Percentiles rank a stretch among this genome's conserved stretches.
Conservation (phyloP, 176 grass and related monocot genomes). For the Urochloa ruziziensis region DNA sequence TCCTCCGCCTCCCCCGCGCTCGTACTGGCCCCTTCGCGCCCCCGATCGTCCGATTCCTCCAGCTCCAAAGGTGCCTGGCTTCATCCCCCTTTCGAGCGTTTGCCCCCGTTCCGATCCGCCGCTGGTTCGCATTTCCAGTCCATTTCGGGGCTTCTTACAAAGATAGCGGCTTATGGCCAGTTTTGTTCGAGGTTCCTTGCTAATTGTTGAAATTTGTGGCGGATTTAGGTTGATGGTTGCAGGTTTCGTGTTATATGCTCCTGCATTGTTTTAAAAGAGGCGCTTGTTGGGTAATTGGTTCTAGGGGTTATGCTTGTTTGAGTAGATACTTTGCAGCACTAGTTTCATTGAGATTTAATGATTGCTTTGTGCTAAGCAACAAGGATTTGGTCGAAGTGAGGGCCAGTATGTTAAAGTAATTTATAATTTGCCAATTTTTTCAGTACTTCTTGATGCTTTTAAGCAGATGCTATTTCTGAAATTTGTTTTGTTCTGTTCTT, state of each 20-base stretch:
- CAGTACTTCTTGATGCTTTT: not conserved
- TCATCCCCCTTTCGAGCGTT: not conserved
- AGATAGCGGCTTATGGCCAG: not conserved
- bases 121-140: not conserved
- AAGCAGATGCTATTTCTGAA: not conserved
- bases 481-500: not conserved
- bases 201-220: not conserved
- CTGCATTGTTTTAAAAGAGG: not conserved
- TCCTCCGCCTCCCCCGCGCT: slow-evolving; percentile 34
- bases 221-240: slow-evolving; percentile 1
- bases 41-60: slow-evolving; percentile 20
- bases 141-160: not conserved
- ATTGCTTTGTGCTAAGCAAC: not conserved
- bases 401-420: not conserved
- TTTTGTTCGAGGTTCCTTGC: not conserved
- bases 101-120: not conserved
- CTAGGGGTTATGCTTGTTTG: too few species aligned
- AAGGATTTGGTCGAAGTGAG: not conserved
- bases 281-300: too few species aligned
- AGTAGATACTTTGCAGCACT: too few species aligned
- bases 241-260: not conserved
- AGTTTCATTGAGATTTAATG: not conserved
- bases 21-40: slow-evolving; percentile 1
- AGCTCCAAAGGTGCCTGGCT: slow-evolving; percentile 17
- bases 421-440: not conserved